A percentile compares a stretch with the other conserved stretches of the same genome.
Conservation (phyloP, 1,284 basidiomycete species). For the Sporisorium iseilematis-ciliati region DNA sequence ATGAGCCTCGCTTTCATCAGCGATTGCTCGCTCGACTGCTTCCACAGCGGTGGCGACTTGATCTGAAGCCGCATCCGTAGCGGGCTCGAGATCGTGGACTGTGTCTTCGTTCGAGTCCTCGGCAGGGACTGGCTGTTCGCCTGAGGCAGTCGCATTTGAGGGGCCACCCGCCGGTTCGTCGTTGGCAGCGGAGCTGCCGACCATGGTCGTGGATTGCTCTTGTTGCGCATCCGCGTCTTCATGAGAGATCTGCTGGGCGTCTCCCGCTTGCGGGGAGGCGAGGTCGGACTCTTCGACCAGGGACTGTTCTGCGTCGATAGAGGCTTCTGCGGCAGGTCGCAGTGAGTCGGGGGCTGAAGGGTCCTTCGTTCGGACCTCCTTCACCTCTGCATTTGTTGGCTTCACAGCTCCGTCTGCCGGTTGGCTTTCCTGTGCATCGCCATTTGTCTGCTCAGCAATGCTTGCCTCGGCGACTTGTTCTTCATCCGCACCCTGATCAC, state of each 20-base stretch:
- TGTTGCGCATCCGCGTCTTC: not conserved
- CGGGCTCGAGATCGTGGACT: not conserved
- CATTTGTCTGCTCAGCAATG: not conserved
- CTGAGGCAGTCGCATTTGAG: too few species aligned
- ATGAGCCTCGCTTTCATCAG: not conserved
- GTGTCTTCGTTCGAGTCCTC: not conserved
- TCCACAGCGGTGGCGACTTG: constrained; percentile 8
- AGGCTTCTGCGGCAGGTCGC: not conserved
- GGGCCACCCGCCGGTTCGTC: not conserved
- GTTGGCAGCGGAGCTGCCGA: not conserved
- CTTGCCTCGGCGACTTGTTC: not conserved
- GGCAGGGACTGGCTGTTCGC: not conserved
- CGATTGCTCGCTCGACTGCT: constrained; percentile 11
- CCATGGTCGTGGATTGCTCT: not conserved
- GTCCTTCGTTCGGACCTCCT: not conserved
- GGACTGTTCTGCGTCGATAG: not conserved
- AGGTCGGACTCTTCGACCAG: not conserved
- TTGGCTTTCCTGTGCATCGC: not conserved
- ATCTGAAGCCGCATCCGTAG: not conserved
- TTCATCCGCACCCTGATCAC: not conserved
- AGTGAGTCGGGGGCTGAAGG: not conserved
- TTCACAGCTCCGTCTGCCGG: not conserved
- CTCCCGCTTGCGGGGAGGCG: not conserved
- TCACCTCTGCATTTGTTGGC: not conserved
- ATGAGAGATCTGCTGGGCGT: not conserved